A percentile compares a stretch with the other conserved stretches of the same genome.
Conservation (phyloP, 2,329 filamentous ascomycete genomes). For the Thermoascus crustaceus region DNA sequence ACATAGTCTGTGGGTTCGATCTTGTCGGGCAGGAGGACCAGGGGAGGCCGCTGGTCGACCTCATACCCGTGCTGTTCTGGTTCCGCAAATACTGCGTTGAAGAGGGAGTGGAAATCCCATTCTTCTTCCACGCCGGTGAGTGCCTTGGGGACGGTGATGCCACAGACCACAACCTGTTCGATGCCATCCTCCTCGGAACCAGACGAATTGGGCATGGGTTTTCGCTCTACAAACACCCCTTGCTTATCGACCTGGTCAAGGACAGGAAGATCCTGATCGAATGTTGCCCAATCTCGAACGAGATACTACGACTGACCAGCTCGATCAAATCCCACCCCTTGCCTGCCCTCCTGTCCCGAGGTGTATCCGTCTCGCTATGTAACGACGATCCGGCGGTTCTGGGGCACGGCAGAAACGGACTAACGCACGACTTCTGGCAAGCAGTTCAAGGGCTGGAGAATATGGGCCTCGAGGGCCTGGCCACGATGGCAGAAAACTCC, state of each 20-base stretch:
- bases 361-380: conserved; percentile 73
- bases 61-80: conserved; percentile 84
- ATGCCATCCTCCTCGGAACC: conserved; percentile 78
- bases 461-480: conserved; percentile 76
- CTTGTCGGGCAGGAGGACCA: conserved; percentile 80
- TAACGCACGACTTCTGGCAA: conserved; percentile 94
- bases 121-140: conserved; percentile 94
- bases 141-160: conserved; percentile 69
- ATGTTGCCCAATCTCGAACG: conserved; percentile 84
- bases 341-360: conserved; percentile 74
- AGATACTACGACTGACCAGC: conserved; percentile 70
- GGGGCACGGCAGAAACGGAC: conserved; percentile 70
- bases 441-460: conserved; percentile 87
- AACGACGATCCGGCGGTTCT: conserved; percentile 89
- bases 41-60: conserved; percentile 65
- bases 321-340: conserved; percentile 72
- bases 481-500: conserved; percentile 83
- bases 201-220: conserved; percentile 85
- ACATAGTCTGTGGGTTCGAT: conserved; percentile 80
- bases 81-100: conserved; percentile 78
- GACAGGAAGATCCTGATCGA: conserved; percentile 83
- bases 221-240: conserved; percentile 82
- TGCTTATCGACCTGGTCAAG: conserved; percentile 80
- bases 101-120: conserved; percentile 73
- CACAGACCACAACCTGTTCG: conserved; percentile 78